Conservation (phyloP, 2,329 filamentous ascomycete species). For the Penicillium sp. region DNA sequence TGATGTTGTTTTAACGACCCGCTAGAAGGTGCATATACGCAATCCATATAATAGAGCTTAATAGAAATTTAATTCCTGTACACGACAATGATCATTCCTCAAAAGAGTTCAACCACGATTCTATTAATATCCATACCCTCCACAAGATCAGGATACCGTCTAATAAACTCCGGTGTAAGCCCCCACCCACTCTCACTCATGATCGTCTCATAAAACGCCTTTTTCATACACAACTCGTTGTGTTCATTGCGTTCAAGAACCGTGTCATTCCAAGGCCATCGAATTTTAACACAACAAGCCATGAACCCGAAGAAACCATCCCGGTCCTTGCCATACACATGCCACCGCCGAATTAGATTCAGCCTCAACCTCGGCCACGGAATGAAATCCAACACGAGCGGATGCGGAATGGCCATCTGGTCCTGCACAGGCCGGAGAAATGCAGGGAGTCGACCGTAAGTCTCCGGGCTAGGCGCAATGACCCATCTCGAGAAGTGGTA, state of each 20-base stretch:
- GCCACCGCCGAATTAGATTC: constrained; percentile 27
- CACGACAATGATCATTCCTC: background rate
- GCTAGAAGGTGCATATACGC: background rate
- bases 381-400: constrained; percentile 20
- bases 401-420: constrained; percentile 23
- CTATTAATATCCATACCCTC: constrained; percentile 19
- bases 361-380: constrained; percentile 24
- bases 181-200: constrained; percentile 25
- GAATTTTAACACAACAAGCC: constrained; percentile 24
- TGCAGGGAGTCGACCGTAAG: constrained; percentile 17
- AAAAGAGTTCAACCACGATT: constrained; percentile 11
- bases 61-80: background rate
- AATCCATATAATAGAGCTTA: background rate
- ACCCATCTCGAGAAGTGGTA: constrained; percentile 28
- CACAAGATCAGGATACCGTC: constrained; percentile 22
- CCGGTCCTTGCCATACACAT: constrained; percentile 13
- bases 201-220: constrained; percentile 20
- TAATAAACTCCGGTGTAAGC: constrained; percentile 26
- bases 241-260: constrained; percentile 22
- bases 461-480: constrained; percentile 19
- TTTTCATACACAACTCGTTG: constrained; percentile 20
- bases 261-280: constrained; percentile 27
- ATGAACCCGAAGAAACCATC: constrained; percentile 18
- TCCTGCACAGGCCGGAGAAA: constrained; percentile 20
- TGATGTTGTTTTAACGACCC: background rate